A percentile compares a stretch with the other conserved stretches of the same genome.
Evolutionary conservation across 345 rosid species (phyloP).

Genomic region (Raphanus raphanistrum): DNA sequence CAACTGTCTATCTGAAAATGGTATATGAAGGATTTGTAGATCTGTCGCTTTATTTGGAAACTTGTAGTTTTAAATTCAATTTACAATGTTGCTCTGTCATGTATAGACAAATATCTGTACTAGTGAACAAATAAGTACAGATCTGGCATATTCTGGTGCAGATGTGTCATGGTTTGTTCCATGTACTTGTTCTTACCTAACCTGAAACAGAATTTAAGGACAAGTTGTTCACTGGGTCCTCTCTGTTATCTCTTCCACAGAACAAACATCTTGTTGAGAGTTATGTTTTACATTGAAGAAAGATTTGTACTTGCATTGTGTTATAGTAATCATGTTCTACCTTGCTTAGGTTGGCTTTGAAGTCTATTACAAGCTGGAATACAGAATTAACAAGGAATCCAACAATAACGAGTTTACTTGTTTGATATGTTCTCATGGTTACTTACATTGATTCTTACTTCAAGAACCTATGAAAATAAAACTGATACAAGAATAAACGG

Average conservation of each 20-base stretch:
- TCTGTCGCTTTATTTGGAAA: background rate
- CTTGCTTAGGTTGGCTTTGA: constrained; percentile 1
- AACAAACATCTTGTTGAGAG: background rate
- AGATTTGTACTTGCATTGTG: constrained; percentile 1
- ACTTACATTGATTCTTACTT: constrained; percentile 15
- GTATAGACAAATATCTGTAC: constrained; percentile 3
- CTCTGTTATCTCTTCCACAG: background rate
- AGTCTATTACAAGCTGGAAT: background rate
- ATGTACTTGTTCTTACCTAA: constrained; percentile 35
- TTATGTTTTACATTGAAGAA: constrained; percentile 3
- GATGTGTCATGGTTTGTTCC: constrained; percentile 29
- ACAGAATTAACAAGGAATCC: background rate
- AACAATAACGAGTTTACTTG: background rate
- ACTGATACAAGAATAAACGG: background rate
- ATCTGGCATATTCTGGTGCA: constrained; percentile 32
- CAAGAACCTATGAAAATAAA: constrained; percentile 20
- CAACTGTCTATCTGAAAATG: constrained; percentile 7
- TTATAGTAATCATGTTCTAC: background rate
- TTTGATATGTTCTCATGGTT: constrained; percentile 6
- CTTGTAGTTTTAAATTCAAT: constrained; percentile 5
- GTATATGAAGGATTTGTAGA: constrained; percentile 5
- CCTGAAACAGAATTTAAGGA: constrained; percentile 30
- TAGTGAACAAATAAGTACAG: background rate
- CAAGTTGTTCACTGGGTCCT: constrained; percentile 19
- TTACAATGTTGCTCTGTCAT: constrained; percentile 1